Evolutionary conservation across 192 early-diverging fungal species (phyloP).

Genomic region (Diversispora epigaea): DNA sequence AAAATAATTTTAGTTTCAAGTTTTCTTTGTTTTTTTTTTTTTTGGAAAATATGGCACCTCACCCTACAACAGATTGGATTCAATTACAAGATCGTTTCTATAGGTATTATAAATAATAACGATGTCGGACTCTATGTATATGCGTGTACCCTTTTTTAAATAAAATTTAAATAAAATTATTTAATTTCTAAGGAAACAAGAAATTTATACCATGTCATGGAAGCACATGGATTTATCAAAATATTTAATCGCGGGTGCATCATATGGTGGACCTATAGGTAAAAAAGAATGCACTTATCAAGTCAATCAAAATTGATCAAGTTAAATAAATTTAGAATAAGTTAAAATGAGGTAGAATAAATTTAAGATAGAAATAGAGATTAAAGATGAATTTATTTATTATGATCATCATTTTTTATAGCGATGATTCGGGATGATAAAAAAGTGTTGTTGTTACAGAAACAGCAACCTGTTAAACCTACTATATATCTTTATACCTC

Average conservation of each 20-base stretch:
- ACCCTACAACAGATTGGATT: conserved; percentile 59
- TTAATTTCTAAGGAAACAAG: conserved; percentile 58
- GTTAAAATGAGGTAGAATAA: not conserved
- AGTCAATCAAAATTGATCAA: too few relatives aligned
- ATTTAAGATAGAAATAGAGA: not conserved
- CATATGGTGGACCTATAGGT: conserved; percentile 94
- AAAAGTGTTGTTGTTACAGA: conserved; percentile 73
- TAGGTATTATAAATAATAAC: conserved; percentile 40
- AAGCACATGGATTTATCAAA: conserved; percentile 82
- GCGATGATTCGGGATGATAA: conserved; percentile 92
- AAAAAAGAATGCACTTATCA: too few relatives aligned
- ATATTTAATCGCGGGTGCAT: conserved; percentile 78
- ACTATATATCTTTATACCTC: conserved; percentile 84
- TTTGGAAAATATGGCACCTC: conserved; percentile 48
- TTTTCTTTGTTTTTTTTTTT: too few relatives aligned
- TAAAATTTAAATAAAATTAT: not conserved
- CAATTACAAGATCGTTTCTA: conserved; percentile 62
- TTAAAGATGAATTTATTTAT: not conserved
- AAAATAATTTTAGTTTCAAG: too few relatives aligned
- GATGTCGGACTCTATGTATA: not conserved
- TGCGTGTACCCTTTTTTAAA: not conserved
- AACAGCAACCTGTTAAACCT: conserved; percentile 71
- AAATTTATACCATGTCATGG: conserved; percentile 89
- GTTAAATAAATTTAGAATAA: not conserved
- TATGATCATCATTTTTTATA: conserved; percentile 33